A percentile compares a stretch with the other conserved stretches of the same genome.
Conservation (phyloP, 73 alveolate genomes). For the Paramecium sonneborni region DNA sequence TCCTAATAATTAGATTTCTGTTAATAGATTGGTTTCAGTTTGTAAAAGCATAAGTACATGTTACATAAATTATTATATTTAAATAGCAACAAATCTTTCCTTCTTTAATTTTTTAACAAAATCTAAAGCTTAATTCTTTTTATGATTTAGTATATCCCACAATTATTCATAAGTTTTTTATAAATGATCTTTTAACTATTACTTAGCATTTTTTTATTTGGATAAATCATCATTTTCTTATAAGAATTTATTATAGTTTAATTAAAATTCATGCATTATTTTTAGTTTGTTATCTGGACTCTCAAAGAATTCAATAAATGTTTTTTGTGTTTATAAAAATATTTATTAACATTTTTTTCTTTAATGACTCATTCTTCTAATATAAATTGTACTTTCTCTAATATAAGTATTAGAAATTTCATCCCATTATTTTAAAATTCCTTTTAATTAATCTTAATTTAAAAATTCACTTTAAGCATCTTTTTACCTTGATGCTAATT, state of each 20-base stretch:
- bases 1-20: conserved; percentile 17
- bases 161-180: conserved; percentile 23
- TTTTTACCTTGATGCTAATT: conserved; percentile 7
- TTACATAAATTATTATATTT: conserved; percentile 21
- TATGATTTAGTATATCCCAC: conserved; percentile 28
- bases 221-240: conserved; percentile 45
- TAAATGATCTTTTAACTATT: conserved; percentile 27
- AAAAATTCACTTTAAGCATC: conserved; percentile 12
- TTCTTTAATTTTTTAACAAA: conserved; percentile 15
- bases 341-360: neutral
- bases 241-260: conserved; percentile 12
- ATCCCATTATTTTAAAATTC: conserved; percentile 41
- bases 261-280: neutral
- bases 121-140: conserved; percentile 1
- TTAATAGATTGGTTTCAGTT: conserved; percentile 21
- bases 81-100: conserved; percentile 27
- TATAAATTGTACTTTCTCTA: neutral
- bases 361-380: conserved; percentile 17
- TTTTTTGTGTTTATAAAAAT: neutral
- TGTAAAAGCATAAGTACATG: conserved; percentile 18
- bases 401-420: conserved; percentile 21
- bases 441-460: neutral
- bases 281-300: conserved; percentile 11
- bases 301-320: conserved; percentile 30
- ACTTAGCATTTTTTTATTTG: conserved; percentile 39